These are phyloP conservation scores for Penicillium sumatraense DNA, from an alignment of 2,329 filamentous ascomycete species.

Conservation along the genomic window DNA sequence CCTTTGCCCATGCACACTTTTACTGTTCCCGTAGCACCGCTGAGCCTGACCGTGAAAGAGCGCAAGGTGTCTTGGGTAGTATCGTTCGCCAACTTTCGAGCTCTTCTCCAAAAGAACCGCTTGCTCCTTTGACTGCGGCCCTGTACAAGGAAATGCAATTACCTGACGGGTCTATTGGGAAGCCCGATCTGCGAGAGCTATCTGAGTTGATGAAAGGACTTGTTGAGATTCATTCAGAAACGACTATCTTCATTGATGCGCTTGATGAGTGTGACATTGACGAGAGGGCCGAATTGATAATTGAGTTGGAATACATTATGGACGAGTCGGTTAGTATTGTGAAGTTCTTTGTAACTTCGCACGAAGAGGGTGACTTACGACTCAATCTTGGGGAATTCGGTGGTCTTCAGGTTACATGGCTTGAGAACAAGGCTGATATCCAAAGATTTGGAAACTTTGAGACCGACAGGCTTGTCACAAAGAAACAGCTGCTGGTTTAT, in stretches of 20 bases:
- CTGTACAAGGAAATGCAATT: not conserved
- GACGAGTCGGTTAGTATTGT: not conserved
- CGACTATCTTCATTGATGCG: not conserved
- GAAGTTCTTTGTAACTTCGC: not conserved
- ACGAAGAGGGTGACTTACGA: not conserved
- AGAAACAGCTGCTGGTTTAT: conserved; percentile 4
- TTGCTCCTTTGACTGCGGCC: not conserved
- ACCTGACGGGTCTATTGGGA: not conserved
- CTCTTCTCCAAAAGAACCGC: not conserved
- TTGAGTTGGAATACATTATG: not conserved
- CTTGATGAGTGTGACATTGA: not conserved
- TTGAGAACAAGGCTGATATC: conserved; percentile 3
- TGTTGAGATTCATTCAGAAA: not conserved
- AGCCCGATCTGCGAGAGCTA: not conserved
- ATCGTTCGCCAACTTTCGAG: not conserved
- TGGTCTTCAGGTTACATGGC: conserved; percentile 1
- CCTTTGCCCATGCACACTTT: not conserved
- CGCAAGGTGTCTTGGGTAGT: not conserved
- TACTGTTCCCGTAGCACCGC: conserved; percentile 3
- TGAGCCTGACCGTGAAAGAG: not conserved
- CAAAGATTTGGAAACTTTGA: not conserved
- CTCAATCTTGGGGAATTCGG: not conserved
- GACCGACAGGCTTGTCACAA: not conserved
- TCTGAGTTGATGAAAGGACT: not conserved
- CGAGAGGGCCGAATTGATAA: not conserved